phyloP scores from a whole-genome alignment of 1,284 basidiomycete genomes.

The Heterobasidion irregulare region DNA sequence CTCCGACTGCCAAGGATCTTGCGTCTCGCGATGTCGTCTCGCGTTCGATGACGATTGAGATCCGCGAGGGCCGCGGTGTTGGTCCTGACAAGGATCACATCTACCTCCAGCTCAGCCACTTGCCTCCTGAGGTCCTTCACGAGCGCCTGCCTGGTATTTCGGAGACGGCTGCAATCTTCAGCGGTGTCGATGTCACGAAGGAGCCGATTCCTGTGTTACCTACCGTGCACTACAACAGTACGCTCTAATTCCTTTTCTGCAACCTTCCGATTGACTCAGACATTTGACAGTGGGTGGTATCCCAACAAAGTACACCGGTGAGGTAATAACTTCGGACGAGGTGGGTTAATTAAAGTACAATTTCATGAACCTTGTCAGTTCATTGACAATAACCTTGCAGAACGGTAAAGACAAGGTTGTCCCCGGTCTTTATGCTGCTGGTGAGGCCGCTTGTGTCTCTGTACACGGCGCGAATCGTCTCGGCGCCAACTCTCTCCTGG shows the following conservation, averaged over 20 bases:
- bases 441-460: slow-evolving; percentile 98
- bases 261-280: slow-evolving; percentile 11
- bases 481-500: slow-evolving; percentile 97
- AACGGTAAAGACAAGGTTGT: slow-evolving; percentile 92
- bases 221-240: slow-evolving; percentile 94
- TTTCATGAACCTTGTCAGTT: neutral
- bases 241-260: slow-evolving; percentile 18
- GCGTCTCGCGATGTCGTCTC: slow-evolving; percentile 99
- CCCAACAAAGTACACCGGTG: slow-evolving; percentile 97
- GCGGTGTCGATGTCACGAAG: slow-evolving; percentile 99
- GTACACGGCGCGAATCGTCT: slow-evolving; percentile 99
- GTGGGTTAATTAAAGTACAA: slow-evolving; percentile 17
- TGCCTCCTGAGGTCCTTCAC: slow-evolving; percentile 93
- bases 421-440: slow-evolving; percentile 96
- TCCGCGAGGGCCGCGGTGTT: slow-evolving; percentile 98
- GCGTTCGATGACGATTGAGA: slow-evolving; percentile 98
- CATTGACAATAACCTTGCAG: slow-evolving; percentile 15
- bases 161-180: slow-evolving; percentile 98
- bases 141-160: slow-evolving; percentile 99
- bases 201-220: slow-evolving; percentile 97
- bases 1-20: slow-evolving; percentile 98
- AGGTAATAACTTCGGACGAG: slow-evolving; percentile 84
- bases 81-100: slow-evolving; percentile 98
- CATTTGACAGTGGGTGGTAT: slow-evolving; percentile 88
- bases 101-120: slow-evolving; percentile 95